phyloP scores from a whole-genome alignment of 1,284 basidiomycete genomes.

The Sporisorium iseilematis-ciliati region DNA sequence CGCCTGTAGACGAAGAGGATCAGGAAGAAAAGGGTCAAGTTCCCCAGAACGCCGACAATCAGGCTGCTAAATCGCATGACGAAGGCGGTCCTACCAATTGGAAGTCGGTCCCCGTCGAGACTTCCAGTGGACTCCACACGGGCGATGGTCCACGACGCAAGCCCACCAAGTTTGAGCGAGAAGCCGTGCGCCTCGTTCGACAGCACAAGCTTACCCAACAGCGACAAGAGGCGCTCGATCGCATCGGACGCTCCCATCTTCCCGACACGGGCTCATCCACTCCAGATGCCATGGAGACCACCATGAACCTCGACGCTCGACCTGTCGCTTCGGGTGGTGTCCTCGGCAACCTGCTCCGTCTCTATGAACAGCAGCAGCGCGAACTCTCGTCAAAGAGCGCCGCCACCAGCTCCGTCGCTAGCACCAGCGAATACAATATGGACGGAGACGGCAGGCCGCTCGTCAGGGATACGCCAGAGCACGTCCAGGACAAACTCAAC shows the following conservation, averaged over 20 bases:
- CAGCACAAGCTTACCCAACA: conserved; percentile 58
- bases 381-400: conserved; percentile 36
- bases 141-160: conserved; percentile 52
- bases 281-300: conserved; percentile 63
- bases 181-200: conserved; percentile 62
- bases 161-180: conserved; percentile 62
- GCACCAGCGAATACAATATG: conserved; percentile 35
- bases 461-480: conserved; percentile 21
- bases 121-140: conserved; percentile 63
- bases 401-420: conserved; percentile 46
- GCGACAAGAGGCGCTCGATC: conserved; percentile 47
- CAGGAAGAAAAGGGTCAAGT: conserved; percentile 48
- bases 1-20: conserved; percentile 39
- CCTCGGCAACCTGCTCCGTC: conserved; percentile 65
- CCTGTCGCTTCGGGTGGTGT: conserved; percentile 62
- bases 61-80: conserved; percentile 31
- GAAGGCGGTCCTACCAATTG: conserved; percentile 65
- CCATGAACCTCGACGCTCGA: conserved; percentile 61
- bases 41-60: conserved; percentile 8
- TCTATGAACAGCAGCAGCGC: conserved; percentile 67
- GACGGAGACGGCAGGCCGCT: conserved; percentile 17
- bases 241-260: conserved; percentile 58
- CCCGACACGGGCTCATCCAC: conserved; percentile 60
- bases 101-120: conserved; percentile 67
- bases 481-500: conserved; percentile 23